Conservation (phyloP, 129 eudicot species). For the Chrysanthemum lavandulifolium region DNA sequence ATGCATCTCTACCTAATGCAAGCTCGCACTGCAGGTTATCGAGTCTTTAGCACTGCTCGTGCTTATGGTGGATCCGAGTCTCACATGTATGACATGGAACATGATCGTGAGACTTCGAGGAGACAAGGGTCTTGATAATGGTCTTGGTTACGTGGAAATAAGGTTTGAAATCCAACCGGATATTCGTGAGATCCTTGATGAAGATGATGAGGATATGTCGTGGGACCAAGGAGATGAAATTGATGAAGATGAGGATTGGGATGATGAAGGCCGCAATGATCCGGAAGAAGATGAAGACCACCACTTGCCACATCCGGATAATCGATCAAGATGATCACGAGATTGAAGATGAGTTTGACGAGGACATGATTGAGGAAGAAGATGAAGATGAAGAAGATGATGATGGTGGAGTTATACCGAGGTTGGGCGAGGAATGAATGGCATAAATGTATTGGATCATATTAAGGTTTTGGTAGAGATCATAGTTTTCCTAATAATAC, state of each 20-base stretch:
- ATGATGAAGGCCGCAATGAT: conserved; percentile 75
- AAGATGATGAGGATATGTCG: conserved; percentile 95
- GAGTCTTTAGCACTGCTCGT: conserved; percentile 53
- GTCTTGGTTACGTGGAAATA: conserved; percentile 69
- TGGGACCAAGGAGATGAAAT: conserved; percentile 88
- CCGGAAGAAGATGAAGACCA: conserved; percentile 82
- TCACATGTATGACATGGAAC: conserved; percentile 98
- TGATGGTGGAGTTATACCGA: conserved; percentile 79
- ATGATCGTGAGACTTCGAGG: conserved; percentile 90
- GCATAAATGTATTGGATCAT: conserved; percentile 91
- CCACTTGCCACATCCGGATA: conserved; percentile 81
- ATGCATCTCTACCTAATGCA: conserved; percentile 49
- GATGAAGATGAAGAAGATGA: conserved; percentile 92
- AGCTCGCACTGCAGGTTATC: conserved; percentile 38
- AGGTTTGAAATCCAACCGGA: conserved; percentile 79
- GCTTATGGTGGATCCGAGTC: conserved; percentile 84
- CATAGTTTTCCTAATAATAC: conserved; percentile 66
- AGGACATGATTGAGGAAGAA: conserved; percentile 91
- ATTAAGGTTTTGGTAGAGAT: conserved; percentile 95
- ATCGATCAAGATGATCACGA: conserved; percentile 97
- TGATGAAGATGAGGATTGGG: conserved; percentile 85
- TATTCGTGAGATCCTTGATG: conserved; percentile 67
- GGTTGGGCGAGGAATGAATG: conserved; percentile 90
- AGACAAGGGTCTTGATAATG: conserved; percentile 62
- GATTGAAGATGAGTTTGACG: conserved; percentile 96